These are phyloP conservation scores for Mucuna pruriens DNA, from an alignment of 306 rosid species.

Conservation along the genomic window DNA sequence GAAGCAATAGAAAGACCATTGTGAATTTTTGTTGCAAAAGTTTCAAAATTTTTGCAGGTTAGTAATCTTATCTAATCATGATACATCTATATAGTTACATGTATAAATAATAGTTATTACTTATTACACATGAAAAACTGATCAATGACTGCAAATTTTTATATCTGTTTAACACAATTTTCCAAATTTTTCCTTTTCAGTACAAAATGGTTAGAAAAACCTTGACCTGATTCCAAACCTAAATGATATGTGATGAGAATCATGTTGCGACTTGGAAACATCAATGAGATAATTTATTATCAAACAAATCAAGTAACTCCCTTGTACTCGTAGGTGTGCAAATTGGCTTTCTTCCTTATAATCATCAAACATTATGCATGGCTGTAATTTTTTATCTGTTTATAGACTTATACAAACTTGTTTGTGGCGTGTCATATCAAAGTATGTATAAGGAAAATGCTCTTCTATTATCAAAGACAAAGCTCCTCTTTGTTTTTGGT, in stretches of 20 bases:
- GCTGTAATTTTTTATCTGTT: neutral
- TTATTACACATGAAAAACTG: neutral
- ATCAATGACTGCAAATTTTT: neutral
- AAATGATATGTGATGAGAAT: constrained; percentile 1
- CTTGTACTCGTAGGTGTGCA: neutral
- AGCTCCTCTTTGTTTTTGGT: too few species aligned
- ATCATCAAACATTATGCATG: neutral
- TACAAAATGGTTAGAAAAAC: neutral
- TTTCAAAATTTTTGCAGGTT: neutral
- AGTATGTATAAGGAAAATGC: neutral
- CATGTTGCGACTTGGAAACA: neutral
- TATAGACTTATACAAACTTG: neutral
- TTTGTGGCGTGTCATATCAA: neutral
- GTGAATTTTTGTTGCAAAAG: neutral
- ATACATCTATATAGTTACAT: neutral
- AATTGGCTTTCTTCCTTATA: constrained; percentile 2
- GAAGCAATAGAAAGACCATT: neutral
- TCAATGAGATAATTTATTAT: neutral
- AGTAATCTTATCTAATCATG: neutral
- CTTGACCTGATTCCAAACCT: neutral
- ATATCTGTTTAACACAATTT: neutral
- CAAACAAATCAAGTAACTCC: neutral
- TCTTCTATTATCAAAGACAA: neutral
- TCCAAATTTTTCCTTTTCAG: neutral
- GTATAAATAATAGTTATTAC: neutral